Evolutionary conservation across 768 basidiomycete species (phyloP).

Genomic region (Auricularia auricula-judae): DNA sequence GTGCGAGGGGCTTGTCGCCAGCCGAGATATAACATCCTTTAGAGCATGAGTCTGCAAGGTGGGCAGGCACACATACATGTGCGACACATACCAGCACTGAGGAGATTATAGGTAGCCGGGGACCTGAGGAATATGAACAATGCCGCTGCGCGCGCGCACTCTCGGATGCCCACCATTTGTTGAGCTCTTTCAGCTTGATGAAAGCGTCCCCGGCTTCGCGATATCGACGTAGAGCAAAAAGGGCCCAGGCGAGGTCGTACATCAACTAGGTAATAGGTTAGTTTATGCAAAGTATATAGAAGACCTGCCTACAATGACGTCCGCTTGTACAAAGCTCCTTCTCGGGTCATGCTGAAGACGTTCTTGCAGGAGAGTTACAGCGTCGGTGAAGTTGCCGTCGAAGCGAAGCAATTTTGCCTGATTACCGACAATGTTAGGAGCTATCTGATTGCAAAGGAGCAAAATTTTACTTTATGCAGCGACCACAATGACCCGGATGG

Average conservation of each 20-base stretch:
- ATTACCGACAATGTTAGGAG: background rate
- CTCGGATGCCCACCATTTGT: constrained; percentile 43
- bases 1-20: constrained; percentile 45
- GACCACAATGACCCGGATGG: constrained; percentile 66
- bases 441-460: background rate
- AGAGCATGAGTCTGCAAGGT: too few species aligned
- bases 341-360: constrained; percentile 42
- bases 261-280: constrained; percentile 35
- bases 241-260: constrained; percentile 72
- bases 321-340: constrained; percentile 57
- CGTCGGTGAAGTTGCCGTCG: constrained; percentile 50
- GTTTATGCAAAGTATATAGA: background rate
- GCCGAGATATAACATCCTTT: constrained; percentile 53
- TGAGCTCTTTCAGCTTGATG: constrained; percentile 50
- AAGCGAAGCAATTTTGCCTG: constrained; percentile 71
- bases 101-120: constrained; percentile 69
- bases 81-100: constrained; percentile 45
- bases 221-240: constrained; percentile 53
- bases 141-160: too few species aligned
- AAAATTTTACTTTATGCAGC: constrained; percentile 43
- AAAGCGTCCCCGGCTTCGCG: constrained; percentile 59
- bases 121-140: constrained; percentile 33
- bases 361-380: constrained; percentile 49
- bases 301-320: constrained; percentile 43
- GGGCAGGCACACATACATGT: too few species aligned